phyloP scores from a whole-genome alignment of 2,329 filamentous ascomycete species.

The Cucurbitaria berberidis region DNA sequence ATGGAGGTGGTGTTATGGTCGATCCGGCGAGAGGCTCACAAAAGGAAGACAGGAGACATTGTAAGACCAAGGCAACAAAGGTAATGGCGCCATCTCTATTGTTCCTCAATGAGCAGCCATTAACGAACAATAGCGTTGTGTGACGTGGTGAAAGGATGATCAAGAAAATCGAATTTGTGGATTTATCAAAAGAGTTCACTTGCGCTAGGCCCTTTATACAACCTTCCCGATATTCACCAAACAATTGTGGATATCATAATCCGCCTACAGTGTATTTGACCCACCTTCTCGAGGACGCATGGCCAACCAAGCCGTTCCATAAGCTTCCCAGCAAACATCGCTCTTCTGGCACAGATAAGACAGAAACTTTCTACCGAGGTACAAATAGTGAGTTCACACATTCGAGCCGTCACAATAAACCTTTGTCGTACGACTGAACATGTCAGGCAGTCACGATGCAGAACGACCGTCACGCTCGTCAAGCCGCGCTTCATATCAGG shows the following conservation, averaged over 20 bases:
- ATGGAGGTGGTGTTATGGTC: constrained; percentile 60
- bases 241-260: not conserved
- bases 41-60: not conserved
- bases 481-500: not conserved
- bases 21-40: too few species aligned
- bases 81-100: not conserved
- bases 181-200: too few species aligned
- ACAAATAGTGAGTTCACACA: not conserved
- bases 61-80: not conserved
- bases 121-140: constrained; percentile 2
- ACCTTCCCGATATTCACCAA: too few species aligned
- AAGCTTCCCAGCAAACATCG: not conserved
- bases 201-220: too few species aligned
- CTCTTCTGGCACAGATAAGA: not conserved
- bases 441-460: constrained; percentile 3
- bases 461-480: not conserved
- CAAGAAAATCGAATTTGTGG: too few species aligned
- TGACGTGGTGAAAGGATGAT: not conserved
- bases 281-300: not conserved
- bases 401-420: not conserved
- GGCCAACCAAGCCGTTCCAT: not conserved
- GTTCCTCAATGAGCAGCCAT: not conserved
- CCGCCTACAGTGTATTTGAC: not conserved
- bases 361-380: not conserved
- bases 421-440: not conserved